These are phyloP conservation scores for Wallacemonas collosoma DNA, from an alignment of 208 protist species.

Conservation along the genomic window DNA sequence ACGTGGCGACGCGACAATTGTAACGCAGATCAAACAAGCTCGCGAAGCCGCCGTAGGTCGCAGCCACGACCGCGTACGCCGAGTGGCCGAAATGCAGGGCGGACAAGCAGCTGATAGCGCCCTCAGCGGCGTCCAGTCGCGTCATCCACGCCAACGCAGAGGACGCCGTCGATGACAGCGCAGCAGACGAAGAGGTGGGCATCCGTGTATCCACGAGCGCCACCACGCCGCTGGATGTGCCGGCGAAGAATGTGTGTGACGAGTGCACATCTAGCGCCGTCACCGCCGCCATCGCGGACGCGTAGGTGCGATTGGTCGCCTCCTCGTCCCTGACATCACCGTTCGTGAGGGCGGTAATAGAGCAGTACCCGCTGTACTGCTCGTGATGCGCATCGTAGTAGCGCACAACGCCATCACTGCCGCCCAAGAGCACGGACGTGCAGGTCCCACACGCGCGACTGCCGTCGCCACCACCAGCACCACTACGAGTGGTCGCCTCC, in stretches of 20 bases:
- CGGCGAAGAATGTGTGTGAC: slow-evolving; percentile 34
- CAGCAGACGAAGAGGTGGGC: neutral
- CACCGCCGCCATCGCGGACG: slow-evolving; percentile 28
- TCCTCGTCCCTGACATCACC: neutral
- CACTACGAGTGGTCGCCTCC: slow-evolving; percentile 11
- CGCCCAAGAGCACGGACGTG: slow-evolving; percentile 33
- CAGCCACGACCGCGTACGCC: slow-evolving; percentile 41
- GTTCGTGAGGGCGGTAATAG: neutral
- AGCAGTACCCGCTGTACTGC: slow-evolving; percentile 29
- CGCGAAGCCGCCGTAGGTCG: slow-evolving; percentile 42
- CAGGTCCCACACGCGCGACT: neutral
- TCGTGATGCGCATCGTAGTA: slow-evolving; percentile 12
- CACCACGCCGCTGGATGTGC: slow-evolving; percentile 36
- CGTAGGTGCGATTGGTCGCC: neutral
- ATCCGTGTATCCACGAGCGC: slow-evolving; percentile 25
- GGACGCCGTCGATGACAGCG: neutral
- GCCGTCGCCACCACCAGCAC: neutral
- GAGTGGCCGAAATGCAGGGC: slow-evolving; percentile 21
- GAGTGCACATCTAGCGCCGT: slow-evolving; percentile 35
- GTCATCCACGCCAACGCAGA: slow-evolving; percentile 6
- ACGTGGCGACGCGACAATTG: slow-evolving; percentile 38
- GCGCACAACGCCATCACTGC: slow-evolving; percentile 49
- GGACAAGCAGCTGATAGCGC: slow-evolving; percentile 22
- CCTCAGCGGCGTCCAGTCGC: neutral
- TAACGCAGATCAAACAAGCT: slow-evolving; percentile 80